Evolutionary conservation across 1,284 basidiomycete species (phyloP), one percentile per base, ranked within the genome.

Genomic region (Cryptococcus amylolentus): DNA sequence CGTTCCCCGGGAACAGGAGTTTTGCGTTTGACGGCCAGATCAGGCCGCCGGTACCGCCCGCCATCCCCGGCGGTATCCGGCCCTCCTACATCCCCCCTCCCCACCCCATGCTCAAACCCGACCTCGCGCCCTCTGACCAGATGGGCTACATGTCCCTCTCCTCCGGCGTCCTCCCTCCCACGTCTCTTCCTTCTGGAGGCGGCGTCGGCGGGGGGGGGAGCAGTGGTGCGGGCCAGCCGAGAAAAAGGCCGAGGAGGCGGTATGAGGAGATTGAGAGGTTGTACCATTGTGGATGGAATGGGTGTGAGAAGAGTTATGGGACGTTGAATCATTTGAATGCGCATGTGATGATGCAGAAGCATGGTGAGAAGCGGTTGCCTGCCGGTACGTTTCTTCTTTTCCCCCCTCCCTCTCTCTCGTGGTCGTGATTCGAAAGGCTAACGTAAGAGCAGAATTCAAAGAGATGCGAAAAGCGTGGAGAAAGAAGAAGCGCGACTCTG

Each of bases 401-500:
- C 13, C 9, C 26, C 37, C 13, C 27, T 18, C 31, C 16, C 10
- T 16, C 18, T 31, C 2, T 39, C 37, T 38, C 38, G 3, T 16
- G 14, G 26, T 14, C 20, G 20, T 37, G 42, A 14, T 14, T 7
- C 37, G 26, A 23, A 23, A 23, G 12, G 54, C 61, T 63, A 55
- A 65, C 43, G 52, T 8, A n/a, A 23, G 26, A 58, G 18, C 73
- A 95, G 94, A 98, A 80, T 98, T 98, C 82, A 97, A 96, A 75
- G 95, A 97, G 70, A 86, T 96, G 72, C 86, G 94, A 61, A 96
- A 94, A 75, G 88, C 89, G 66, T 96, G 93, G 92, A 85, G 92
- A 53, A 91, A 90, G 78, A 84, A 86, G 68, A 97, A 94, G 81
- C 91, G 93, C 77, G 88, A 90, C 64, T 53, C 55, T 23, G 81